Percentiles rank a stretch among this genome's conserved stretches.
Evolutionary conservation across 2,329 filamentous ascomycete genomes (phyloP).

Genomic region (Dryadomyces quercus-mongolicae): DNA sequence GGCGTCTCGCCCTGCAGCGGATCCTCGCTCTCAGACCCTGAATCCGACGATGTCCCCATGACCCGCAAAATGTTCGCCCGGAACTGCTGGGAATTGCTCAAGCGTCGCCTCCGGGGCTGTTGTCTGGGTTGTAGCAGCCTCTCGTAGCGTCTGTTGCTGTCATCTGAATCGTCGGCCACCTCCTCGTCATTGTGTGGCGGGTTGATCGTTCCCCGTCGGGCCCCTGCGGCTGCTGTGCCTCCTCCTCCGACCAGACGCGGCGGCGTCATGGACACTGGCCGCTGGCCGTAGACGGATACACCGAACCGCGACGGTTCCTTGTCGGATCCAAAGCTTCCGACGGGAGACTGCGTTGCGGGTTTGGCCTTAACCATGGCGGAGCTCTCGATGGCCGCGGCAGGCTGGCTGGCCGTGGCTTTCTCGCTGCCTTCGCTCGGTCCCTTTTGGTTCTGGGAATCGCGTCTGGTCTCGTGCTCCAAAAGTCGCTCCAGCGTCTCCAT

Average conservation of each 20-base stretch:
- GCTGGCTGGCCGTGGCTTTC: background rate
- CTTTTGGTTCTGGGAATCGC: background rate
- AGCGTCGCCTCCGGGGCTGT: background rate
- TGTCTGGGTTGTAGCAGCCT: background rate
- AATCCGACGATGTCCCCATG: background rate
- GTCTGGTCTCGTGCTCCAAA: slow-evolving; percentile 4
- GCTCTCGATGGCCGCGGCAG: too few species aligned
- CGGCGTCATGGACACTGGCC: too few species aligned
- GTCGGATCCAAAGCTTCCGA: too few species aligned
- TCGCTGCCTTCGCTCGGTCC: background rate
- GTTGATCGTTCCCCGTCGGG: too few species aligned
- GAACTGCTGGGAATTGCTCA: background rate
- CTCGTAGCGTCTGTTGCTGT: background rate
- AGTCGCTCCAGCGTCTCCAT: slow-evolving; percentile 4
- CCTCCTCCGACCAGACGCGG: too few species aligned
- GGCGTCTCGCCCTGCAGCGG: background rate
- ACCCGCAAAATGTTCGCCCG: background rate
- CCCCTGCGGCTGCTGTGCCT: too few species aligned
- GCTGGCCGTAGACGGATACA: too few species aligned
- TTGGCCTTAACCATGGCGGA: too few species aligned
- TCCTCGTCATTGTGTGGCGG: too few species aligned
- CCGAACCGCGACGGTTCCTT: too few species aligned
- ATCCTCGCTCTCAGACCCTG: background rate
- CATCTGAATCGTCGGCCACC: background rate
- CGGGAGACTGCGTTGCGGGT: too few species aligned